Evolutionary conservation across 192 early-diverging fungal species (phyloP).

Genomic region (Powellomyces hirtus): DNA sequence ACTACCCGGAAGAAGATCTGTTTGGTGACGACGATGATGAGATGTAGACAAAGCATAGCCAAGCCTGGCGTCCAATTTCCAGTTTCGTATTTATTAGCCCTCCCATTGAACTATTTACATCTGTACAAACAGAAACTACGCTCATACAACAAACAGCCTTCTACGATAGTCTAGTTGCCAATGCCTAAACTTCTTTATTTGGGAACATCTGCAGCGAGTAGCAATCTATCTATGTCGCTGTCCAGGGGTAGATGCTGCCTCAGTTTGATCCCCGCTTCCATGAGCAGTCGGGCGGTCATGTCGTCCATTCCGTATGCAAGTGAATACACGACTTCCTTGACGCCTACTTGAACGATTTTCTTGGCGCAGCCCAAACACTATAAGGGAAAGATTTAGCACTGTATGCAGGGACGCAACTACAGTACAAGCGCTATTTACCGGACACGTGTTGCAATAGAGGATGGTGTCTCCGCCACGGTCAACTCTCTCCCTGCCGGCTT

Average conservation of each 20-base stretch:
- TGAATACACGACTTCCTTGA: slow-evolving; percentile 89
- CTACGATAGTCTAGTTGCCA: too few species aligned
- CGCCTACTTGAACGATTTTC: slow-evolving; percentile 93
- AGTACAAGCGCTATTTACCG: slow-evolving; percentile 32
- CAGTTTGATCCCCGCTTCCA: slow-evolving; percentile 77
- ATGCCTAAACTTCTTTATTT: too few species aligned
- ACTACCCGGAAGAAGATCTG: slow-evolving; percentile 88
- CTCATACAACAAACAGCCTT: too few species aligned
- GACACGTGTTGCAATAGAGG: slow-evolving; percentile 94
- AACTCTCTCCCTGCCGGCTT: slow-evolving; percentile 93
- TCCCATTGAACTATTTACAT: too few species aligned
- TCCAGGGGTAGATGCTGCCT: slow-evolving; percentile 36
- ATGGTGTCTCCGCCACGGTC: slow-evolving; percentile 57
- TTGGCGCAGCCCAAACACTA: slow-evolving; percentile 82
- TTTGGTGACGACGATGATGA: slow-evolving; percentile 69
- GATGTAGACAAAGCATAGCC: slow-evolving; percentile 58
- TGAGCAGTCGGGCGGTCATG: slow-evolving; percentile 74
- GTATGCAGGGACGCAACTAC: background rate
- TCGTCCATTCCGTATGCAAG: slow-evolving; percentile 95
- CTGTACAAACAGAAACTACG: too few species aligned
- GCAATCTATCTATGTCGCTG: background rate
- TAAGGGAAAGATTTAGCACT: background rate
- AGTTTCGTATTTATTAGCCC: too few species aligned
- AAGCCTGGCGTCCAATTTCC: too few species aligned
- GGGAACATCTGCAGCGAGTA: background rate